Conservation (phyloP, 306 rosid genomes). For the Cucumis melo region DNA sequence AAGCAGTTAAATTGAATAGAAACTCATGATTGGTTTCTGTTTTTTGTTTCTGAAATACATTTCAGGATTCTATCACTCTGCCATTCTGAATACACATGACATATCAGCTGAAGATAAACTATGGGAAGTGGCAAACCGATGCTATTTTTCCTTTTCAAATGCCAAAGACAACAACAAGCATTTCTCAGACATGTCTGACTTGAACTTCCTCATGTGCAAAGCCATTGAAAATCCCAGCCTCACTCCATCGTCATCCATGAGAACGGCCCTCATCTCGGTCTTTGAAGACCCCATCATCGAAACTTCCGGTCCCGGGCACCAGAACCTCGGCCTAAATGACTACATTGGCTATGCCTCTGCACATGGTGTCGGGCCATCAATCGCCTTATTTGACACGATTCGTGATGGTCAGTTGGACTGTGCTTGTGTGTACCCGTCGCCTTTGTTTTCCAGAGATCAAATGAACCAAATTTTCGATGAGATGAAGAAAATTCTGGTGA, state of each 20-base stretch:
- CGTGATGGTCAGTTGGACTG: conserved; percentile 54
- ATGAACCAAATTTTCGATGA: conserved; percentile 41
- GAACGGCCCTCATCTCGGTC: conserved; percentile 69
- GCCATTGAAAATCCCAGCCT: conserved; percentile 78
- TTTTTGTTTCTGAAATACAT: background rate
- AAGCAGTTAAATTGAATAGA: background rate
- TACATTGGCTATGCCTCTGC: conserved; percentile 63
- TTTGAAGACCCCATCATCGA: conserved; percentile 63
- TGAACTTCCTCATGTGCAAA: conserved; percentile 83
- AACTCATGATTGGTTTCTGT: background rate
- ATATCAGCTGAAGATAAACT: conserved; percentile 34
- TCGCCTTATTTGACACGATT: conserved; percentile 64
- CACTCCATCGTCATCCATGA: conserved; percentile 59
- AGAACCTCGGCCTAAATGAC: conserved; percentile 55
- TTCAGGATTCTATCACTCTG: conserved; percentile 90
- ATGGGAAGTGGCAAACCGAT: conserved; percentile 73
- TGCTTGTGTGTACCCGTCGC: conserved; percentile 57
- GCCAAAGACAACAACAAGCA: conserved; percentile 69
- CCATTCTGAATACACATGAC: conserved; percentile 71
- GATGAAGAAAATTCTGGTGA: conserved; percentile 62
- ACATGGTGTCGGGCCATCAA: conserved; percentile 84
- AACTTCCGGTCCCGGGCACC: conserved; percentile 15
- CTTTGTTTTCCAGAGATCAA: conserved; percentile 78
- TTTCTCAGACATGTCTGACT: conserved; percentile 85
- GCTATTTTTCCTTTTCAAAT: conserved; percentile 37